Evolutionary conservation across 805 yeast genomes (phyloP), one percentile per base, ranked within the genome.

Genomic region (Saccharomycopsis vini): DNA sequence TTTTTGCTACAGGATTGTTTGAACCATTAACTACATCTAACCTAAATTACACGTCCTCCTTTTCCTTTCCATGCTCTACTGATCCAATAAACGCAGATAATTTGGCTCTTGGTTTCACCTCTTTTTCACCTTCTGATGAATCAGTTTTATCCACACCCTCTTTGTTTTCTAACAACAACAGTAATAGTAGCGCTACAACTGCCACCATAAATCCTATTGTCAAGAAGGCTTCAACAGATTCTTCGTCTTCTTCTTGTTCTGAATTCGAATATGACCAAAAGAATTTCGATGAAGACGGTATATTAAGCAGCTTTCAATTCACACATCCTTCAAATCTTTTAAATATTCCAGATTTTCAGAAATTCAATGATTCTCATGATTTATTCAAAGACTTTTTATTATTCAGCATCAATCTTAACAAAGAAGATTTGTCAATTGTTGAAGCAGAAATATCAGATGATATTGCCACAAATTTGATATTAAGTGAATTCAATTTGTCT

Each of bases 231-330:
- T 10, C 9, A 9, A 10, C 36, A 18, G 15, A 28, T 28, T n/a
- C 31, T 29, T 16, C 18, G 6, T 28, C 42, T 10, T 45, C 49
- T 4, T 36, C 36, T 6, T 20, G 19, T 18, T 42, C 45, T 12
- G 42, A 36, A 3, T 13, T 21, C 21, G 42, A 33, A 33, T 15
- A 18, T 31, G 20, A 30, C 6, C 33, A 30, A 10, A 30, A 30
- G n/a, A 7, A 16, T 9, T 5, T 10, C 5, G 34, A 40, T 22
- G 47, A 47, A 31, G 47, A 47, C 7, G n/a, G 23, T 12, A 18
- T 47, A 2, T 26, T 47, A 12, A 40, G 30, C 16, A 44, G 40
- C 16, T 44, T 47, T 35, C 51, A 47, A 29, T 44, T 40, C 33
- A 42, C 42, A 5, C 39, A 38, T 3, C 33, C 44, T 10, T 38